Conservation (phyloP, 768 basidiomycete genomes). For the Asterophora lycoperdoides region DNA sequence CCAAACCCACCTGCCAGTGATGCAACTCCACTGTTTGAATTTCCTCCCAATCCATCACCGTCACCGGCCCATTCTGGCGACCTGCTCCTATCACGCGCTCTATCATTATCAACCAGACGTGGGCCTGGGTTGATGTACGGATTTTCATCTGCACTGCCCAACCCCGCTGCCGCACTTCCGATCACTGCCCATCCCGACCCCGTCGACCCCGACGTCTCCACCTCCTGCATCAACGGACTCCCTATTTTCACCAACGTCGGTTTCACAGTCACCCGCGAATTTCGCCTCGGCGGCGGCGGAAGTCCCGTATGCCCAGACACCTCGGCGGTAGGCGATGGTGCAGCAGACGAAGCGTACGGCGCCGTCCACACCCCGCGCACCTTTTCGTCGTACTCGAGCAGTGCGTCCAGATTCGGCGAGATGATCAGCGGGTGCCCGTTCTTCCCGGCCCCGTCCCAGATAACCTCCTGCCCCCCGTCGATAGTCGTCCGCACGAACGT, state of each 20-base stretch:
- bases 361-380: conserved; percentile 24
- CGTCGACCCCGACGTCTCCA: conserved; percentile 5
- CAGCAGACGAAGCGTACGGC: too few relatives aligned
- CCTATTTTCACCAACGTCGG: conserved; percentile 10
- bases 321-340: conserved; percentile 2
- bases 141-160: conserved; percentile 26
- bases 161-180: too few relatives aligned
- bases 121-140: conserved; percentile 48
- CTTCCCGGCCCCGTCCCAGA: neutral
- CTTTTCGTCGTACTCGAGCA: conserved; percentile 54
- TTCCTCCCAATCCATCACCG: too few relatives aligned
- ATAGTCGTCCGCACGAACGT: neutral
- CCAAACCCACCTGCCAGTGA: too few relatives aligned
- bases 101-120: conserved; percentile 9
- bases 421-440: conserved; percentile 36
- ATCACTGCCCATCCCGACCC: too few relatives aligned
- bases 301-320: conserved; percentile 41
- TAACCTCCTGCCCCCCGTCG: neutral
- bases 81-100: conserved; percentile 8
- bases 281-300: conserved; percentile 45
- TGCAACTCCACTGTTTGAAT: too few relatives aligned
- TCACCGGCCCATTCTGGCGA: conserved; percentile 11
- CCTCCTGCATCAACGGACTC: conserved; percentile 9
- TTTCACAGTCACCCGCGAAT: conserved; percentile 1
- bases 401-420: conserved; percentile 55